Evolutionary conservation across 1,284 basidiomycete species (phyloP), one percentile per base, ranked within the genome.

Genomic region (Ganoderma boninense): DNA sequence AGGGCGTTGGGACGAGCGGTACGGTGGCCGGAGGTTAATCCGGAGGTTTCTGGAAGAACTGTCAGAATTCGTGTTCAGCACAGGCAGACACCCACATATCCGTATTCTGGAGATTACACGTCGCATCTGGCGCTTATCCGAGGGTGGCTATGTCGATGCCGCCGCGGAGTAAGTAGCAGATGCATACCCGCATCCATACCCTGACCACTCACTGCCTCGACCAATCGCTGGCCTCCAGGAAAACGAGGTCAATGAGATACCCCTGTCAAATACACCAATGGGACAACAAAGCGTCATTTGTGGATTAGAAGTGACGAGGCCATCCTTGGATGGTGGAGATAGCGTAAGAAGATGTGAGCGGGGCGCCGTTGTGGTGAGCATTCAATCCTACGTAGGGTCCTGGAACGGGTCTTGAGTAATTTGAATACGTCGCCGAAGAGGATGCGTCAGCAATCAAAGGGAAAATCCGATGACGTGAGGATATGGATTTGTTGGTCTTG

Each of bases 391-490:
- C 10, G 38, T 38, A 49, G 46, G n/a, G 23, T 46, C 44, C 44
- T 16, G 18, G 5, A 18, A 32, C 32, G 57, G 29, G 29, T 13
- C 35, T 23, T 29, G 52, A 10, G 20, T 16, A 63, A 67, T 57
- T 68, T 62, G 66, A 67, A 62, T 60, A 46, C 60, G 35, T 11
- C 40, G 60, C n/a, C n/a, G n/a, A n/a, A n/a, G 16, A 16, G 23
- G 32, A 59, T 67, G 71, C 43, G 69, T 72, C 71, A 70, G 66
- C 69, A 32, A 42, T 62, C 68, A 65, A 57, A 65, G 13, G 20
- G 32, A 29, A 49, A 26, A 38, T 40, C 29, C 44, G 54, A 64
- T 54, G 56, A 56, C 40, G 32, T 54, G 40, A 59, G 64, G 46
- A 20, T 13, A 14, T 59, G 26, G 16, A 64, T 44, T 32, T 32